phyloP scores from a whole-genome alignment of 83 land plant species.

The Isoetes engelmannii region DNA sequence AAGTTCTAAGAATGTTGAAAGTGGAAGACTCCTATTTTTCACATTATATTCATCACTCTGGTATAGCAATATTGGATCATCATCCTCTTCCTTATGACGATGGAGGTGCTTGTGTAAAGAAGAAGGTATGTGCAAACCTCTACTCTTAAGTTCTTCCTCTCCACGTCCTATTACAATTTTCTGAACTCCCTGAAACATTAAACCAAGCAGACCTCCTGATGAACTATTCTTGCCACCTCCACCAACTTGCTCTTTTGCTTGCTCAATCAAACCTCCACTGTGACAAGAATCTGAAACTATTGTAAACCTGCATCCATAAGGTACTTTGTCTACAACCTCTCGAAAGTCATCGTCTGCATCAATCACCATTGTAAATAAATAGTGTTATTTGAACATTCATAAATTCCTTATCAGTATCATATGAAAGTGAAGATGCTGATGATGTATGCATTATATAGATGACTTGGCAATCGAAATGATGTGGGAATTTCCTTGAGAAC shows the following conservation, averaged over 20 bases:
- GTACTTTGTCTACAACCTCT: slow-evolving; percentile 43
- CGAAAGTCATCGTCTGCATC: slow-evolving; percentile 48
- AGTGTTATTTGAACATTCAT: background rate
- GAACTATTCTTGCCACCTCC: slow-evolving; percentile 26
- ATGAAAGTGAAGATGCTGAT: background rate
- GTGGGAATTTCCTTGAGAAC: no score
- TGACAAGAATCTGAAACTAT: slow-evolving; percentile 75
- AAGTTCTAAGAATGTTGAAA: slow-evolving; percentile 68
- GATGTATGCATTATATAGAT: background rate
- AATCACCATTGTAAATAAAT: background rate
- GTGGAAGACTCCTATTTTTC: slow-evolving; percentile 64
- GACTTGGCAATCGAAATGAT: no score
- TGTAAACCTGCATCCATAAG: slow-evolving; percentile 53
- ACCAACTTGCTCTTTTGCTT: slow-evolving; percentile 70
- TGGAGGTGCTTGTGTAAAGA: slow-evolving; percentile 11
- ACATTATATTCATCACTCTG: slow-evolving; percentile 1
- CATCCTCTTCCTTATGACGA: slow-evolving; percentile 16
- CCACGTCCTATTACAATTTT: no score
- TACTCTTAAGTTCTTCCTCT: slow-evolving; percentile 50
- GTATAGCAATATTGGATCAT: slow-evolving; percentile 1
- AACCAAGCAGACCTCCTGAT: slow-evolving; percentile 41
- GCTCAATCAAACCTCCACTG: slow-evolving; percentile 63
- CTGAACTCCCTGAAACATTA: slow-evolving; percentile 38
- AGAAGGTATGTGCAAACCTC: slow-evolving; percentile 59
- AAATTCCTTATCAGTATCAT: background rate